Percentiles rank a stretch among this genome's conserved stretches.
These are phyloP conservation scores for Neopestalotiopsis rosae DNA, from an alignment of 2,329 filamentous ascomycete species.

Conservation along the genomic window DNA sequence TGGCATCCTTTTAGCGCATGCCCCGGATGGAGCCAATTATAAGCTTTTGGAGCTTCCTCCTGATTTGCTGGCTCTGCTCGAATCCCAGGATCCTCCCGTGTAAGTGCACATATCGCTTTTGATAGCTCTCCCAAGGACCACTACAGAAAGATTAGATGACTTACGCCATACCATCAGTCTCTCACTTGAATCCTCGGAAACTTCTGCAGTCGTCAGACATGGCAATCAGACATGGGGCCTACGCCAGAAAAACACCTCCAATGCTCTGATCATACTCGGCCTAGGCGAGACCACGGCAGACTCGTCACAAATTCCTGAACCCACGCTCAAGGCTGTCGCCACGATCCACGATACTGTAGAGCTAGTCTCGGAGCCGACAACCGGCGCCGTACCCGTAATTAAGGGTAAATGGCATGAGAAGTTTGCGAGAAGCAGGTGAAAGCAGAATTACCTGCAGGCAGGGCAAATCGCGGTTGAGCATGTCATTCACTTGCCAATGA, in stretches of 20 bases:
- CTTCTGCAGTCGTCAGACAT: slow-evolving; percentile 59
- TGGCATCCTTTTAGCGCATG: slow-evolving; percentile 58
- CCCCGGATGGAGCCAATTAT: slow-evolving; percentile 55
- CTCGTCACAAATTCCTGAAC: slow-evolving; percentile 32
- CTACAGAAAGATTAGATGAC: not conserved
- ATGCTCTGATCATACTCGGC: slow-evolving; percentile 64
- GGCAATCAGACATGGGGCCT: slow-evolving; percentile 61
- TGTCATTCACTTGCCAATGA: too few relatives aligned
- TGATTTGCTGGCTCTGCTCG: slow-evolving; percentile 60
- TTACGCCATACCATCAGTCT: slow-evolving; percentile 41
- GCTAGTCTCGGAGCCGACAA: slow-evolving; percentile 51
- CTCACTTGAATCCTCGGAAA: slow-evolving; percentile 53
- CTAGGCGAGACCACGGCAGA: slow-evolving; percentile 28
- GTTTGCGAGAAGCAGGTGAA: slow-evolving; percentile 54
- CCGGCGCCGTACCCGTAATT: slow-evolving; percentile 35
- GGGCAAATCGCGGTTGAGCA: too few relatives aligned
- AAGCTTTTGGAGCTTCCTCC: slow-evolving; percentile 67
- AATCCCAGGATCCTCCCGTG: slow-evolving; percentile 58
- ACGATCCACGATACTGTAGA: slow-evolving; percentile 69
- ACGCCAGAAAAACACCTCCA: slow-evolving; percentile 71
- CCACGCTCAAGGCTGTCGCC: slow-evolving; percentile 53
- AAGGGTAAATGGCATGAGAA: slow-evolving; percentile 66
- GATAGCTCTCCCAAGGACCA: slow-evolving; percentile 22
- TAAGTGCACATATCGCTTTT: slow-evolving; percentile 39
- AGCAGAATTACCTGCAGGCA: too few relatives aligned